Evolutionary conservation across 805 yeast species (phyloP).

Genomic region (Ogataea methanolica): DNA sequence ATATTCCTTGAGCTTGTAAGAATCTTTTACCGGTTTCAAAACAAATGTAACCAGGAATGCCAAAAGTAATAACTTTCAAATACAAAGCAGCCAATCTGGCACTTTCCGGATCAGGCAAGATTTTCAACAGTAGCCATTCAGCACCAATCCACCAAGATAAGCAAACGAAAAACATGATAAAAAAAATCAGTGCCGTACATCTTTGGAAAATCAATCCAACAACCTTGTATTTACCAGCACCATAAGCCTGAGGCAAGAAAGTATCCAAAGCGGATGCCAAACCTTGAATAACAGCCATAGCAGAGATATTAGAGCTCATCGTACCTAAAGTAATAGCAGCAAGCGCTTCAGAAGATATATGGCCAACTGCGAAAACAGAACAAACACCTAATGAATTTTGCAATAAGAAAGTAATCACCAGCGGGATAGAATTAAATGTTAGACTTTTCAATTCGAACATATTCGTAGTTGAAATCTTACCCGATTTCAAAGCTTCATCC

Average conservation of each 20-base stretch:
- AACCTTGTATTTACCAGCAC: constrained; percentile 55
- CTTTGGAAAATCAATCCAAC: constrained; percentile 69
- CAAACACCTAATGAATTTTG: constrained; percentile 75
- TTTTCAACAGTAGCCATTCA: constrained; percentile 37
- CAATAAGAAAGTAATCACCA: constrained; percentile 60
- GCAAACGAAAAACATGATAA: constrained; percentile 51
- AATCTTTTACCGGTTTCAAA: constrained; percentile 71
- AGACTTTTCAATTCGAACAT: constrained; percentile 37
- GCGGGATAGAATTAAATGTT: constrained; percentile 45
- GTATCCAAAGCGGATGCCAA: constrained; percentile 77
- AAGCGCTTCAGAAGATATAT: constrained; percentile 62
- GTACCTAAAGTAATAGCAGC: constrained; percentile 74
- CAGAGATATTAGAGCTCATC: constrained; percentile 76
- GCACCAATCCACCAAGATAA: constrained; percentile 59
- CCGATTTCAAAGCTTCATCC: constrained; percentile 31
- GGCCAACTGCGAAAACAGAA: constrained; percentile 73
- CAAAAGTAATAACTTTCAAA: constrained; percentile 50
- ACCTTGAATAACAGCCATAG: constrained; percentile 72
- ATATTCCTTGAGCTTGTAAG: constrained; percentile 72
- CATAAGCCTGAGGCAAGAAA: constrained; percentile 73
- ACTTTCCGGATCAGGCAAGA: constrained; percentile 42
- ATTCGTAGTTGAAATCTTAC: constrained; percentile 41
- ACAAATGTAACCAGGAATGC: constrained; percentile 65
- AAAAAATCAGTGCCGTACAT: constrained; percentile 53
- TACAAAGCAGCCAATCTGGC: constrained; percentile 55